Conservation (phyloP, 2,329 filamentous ascomycete genomes). For the Monosporascus sp. region DNA sequence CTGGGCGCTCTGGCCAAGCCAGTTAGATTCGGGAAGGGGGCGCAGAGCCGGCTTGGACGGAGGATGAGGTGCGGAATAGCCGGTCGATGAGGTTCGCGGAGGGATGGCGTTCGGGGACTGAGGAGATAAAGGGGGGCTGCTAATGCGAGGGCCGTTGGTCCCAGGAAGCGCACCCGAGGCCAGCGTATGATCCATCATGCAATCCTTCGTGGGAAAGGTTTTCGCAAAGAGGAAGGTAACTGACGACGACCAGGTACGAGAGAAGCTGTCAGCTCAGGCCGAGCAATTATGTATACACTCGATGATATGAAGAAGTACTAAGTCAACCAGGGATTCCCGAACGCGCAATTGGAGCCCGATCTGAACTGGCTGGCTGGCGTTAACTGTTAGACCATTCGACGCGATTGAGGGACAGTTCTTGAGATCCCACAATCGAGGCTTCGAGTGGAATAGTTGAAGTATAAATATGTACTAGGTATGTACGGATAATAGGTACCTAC, state of each 20-base stretch:
- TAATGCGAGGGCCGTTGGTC: conserved; percentile 4
- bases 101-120: conserved; percentile 64
- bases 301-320: background rate
- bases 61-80: conserved; percentile 32
- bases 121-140: conserved; percentile 19
- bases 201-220: no score
- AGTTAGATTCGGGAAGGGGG: conserved; percentile 57
- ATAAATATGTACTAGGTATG: no score
- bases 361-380: no score
- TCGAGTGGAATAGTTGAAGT: no score
- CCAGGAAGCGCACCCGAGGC: conserved; percentile 14
- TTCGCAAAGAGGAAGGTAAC: background rate
- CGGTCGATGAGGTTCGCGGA: conserved; percentile 65
- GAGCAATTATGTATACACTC: background rate
- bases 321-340: no score
- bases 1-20: conserved; percentile 43
- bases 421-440: no score
- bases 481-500: no score
- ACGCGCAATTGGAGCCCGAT: no score
- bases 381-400: no score
- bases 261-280: background rate
- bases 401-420: no score
- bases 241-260: background rate
- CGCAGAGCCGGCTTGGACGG: conserved; percentile 39
- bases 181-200: background rate